These are phyloP conservation scores for Blastosporella zonata DNA, from an alignment of 1,284 basidiomycete genomes.

Conservation along the genomic window DNA sequence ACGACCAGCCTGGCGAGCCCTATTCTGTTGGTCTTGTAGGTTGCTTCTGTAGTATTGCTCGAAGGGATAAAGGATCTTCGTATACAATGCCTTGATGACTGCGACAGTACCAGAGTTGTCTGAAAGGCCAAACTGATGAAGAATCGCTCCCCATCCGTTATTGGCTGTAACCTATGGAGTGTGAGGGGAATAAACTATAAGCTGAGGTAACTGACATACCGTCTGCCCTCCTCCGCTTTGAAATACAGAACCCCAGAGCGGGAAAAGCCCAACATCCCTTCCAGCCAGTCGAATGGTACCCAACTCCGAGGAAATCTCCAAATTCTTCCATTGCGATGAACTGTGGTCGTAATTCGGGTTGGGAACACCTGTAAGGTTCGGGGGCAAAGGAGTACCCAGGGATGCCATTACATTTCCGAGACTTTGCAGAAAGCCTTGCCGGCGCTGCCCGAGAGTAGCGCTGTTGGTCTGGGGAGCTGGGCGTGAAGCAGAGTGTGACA, in stretches of 20 bases:
- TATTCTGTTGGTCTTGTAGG: constrained; percentile 54
- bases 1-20: constrained; percentile 27
- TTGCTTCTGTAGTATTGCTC: constrained; percentile 67
- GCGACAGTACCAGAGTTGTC: constrained; percentile 50
- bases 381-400: constrained; percentile 60
- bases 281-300: constrained; percentile 69
- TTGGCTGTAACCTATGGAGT: constrained; percentile 33
- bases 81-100: constrained; percentile 59
- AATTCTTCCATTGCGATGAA: constrained; percentile 56
- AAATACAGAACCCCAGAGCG: constrained; percentile 58
- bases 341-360: constrained; percentile 56
- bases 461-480: constrained; percentile 26
- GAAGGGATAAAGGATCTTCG: constrained; percentile 59
- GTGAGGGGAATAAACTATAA: constrained; percentile 10
- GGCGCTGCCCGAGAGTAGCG: constrained; percentile 43
- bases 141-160: constrained; percentile 46
- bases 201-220: constrained; percentile 38
- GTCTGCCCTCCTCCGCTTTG: constrained; percentile 54
- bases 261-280: constrained; percentile 77
- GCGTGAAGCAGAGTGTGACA: constrained; percentile 35
- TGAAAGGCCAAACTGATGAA: constrained; percentile 60
- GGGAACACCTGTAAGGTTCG: constrained; percentile 56
- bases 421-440: constrained; percentile 53
- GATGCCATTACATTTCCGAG: constrained; percentile 56
- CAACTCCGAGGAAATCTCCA: constrained; percentile 58